Base-by-base conservation (phyloP, 1,284 basidiomycete species). In the Sparassis latifolia region DNA sequence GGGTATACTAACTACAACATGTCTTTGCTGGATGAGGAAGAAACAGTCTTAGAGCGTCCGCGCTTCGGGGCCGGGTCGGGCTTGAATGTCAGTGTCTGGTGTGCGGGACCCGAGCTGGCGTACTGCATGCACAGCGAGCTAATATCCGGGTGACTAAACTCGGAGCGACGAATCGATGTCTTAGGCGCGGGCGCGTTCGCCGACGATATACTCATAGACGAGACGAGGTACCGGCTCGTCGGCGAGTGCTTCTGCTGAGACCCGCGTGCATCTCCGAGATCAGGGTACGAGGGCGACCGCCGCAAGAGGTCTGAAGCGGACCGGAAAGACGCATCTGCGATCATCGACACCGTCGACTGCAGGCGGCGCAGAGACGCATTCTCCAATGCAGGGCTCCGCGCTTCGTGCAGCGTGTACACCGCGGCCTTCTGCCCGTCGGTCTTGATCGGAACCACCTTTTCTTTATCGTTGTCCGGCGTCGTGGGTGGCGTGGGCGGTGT, bases 121-220 rank as follows among this genome's bases (percentile, higher is more conserved):
- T 79, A 87, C 48, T 79, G 72, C 54, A 77, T 68, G 46, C 83
- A 78, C n/a, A 86, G 70, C 6, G 74, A 71, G 7, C 71, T 63
- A 43, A 86, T 74, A 57, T 82, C 77, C 7, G 80, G 72, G 61
- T 84, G 77, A 53, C 82, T 84, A 31, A 62, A 63, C 52, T 66
- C 69, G 40, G 70, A 66, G 33, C 74, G 73, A 42, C 76, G 75
- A 28, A 82, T 70, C 3, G 73, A 71, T 2, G 82, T 78, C 3
- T 73, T 69, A 3, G 79, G 73, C 2, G 73, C 71, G 31, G 68
- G 64, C 5, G 69, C 63, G 5, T 64, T 64, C 9, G 68, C 58
- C 28, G 66, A 61, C n/a, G 69, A 64, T 59, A 69, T 67, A 54
- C 59, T 66, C 43, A 65, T 51, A 5, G 62, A 56, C 31, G 63